phyloP scores from a whole-genome alignment of 164 flowering plant genomes.

The Buxus sempervirens region DNA sequence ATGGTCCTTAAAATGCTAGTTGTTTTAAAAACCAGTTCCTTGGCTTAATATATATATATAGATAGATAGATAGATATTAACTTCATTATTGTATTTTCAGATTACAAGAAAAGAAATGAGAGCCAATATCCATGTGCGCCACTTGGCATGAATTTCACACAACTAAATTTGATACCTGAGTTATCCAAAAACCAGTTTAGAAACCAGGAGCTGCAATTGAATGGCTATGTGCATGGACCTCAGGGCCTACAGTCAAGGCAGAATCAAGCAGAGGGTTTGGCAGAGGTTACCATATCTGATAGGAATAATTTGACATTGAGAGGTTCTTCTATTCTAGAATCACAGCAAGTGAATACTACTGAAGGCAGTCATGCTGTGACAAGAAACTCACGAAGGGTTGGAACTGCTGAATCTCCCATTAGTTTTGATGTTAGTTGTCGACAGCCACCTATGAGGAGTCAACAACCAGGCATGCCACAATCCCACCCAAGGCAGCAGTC shows the following conservation, averaged over 20 bases:
- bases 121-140: constrained; percentile 29
- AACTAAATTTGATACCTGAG: constrained; percentile 35
- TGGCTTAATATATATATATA: too few species aligned
- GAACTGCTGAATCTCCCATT: constrained; percentile 27
- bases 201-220: constrained; percentile 29
- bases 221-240: constrained; percentile 44
- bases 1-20: neutral
- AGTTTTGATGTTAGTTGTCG: constrained; percentile 31
- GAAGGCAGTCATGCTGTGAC: constrained; percentile 22
- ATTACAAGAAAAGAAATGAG: constrained; percentile 35
- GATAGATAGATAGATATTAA: neutral
- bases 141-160: constrained; percentile 32
- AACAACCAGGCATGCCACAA: constrained; percentile 38
- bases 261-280: constrained; percentile 39
- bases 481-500: constrained; percentile 41
- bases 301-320: constrained; percentile 33
- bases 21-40: too few species aligned
- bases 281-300: constrained; percentile 37
- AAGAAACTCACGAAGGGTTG: constrained; percentile 26
- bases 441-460: constrained; percentile 30
- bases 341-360: constrained; percentile 38
- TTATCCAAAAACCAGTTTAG: constrained; percentile 31
- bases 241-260: constrained; percentile 36
- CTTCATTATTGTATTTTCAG: constrained; percentile 22
- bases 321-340: constrained; percentile 33